Conservation (phyloP, 208 protist genomes). For the Kentomonas sorsogonicus region DNA sequence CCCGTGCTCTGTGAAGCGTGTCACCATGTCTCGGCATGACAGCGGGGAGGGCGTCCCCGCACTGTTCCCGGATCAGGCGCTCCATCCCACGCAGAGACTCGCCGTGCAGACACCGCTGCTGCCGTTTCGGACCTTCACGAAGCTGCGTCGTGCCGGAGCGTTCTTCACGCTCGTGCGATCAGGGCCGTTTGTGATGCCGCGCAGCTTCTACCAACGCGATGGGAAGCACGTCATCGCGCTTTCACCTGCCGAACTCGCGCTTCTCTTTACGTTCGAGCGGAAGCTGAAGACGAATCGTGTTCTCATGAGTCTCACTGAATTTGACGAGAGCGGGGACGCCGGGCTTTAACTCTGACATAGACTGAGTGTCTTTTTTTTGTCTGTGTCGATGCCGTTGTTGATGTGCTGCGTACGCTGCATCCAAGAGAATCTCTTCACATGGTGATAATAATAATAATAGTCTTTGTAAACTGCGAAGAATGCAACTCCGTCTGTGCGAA, state of each 20-base stretch:
- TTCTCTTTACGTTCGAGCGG: constrained; percentile 84
- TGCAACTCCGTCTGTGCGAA: too few species aligned
- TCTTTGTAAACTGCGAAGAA: too few species aligned
- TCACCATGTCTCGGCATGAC: too few species aligned
- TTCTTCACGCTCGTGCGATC: constrained; percentile 56
- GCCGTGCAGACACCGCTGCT: constrained; percentile 67
- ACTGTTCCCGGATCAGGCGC: too few species aligned
- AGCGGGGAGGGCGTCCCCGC: too few species aligned
- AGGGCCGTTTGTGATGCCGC: constrained; percentile 61
- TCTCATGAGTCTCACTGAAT: constrained; percentile 70
- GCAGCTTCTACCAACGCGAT: constrained; percentile 27
- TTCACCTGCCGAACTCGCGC: constrained; percentile 49
- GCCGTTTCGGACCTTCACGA: constrained; percentile 54
- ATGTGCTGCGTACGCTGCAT: too few species aligned
- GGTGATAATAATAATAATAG: too few species aligned
- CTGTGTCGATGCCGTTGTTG: too few species aligned
- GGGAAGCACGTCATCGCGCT: constrained; percentile 33
- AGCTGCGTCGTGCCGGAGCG: constrained; percentile 43
- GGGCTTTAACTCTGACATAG: neutral
- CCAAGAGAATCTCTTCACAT: too few species aligned
- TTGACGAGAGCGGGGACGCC: constrained; percentile 21
- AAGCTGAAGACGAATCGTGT: constrained; percentile 80
- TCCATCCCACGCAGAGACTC: too few species aligned
- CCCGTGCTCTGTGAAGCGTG: constrained; percentile 47
- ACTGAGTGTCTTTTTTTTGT: constrained; percentile 4